Evolutionary conservation across 192 early-diverging fungal species (phyloP).

Genomic region (Phlyctochytrium bullatum): DNA sequence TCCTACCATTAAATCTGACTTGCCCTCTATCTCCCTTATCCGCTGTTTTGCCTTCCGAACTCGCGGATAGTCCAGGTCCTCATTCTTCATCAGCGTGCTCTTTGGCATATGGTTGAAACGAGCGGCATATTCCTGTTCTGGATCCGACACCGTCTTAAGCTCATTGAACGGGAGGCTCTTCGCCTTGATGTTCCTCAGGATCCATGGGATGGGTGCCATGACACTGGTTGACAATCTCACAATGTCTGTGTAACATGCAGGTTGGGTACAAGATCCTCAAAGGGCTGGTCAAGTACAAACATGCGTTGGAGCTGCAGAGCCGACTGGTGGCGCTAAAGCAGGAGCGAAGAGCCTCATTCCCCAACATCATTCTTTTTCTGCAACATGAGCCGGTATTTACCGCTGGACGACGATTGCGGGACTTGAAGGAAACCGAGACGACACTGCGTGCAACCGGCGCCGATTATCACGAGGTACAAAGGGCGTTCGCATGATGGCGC

Average conservation of each 20-base stretch:
- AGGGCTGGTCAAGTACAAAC: slow-evolving; percentile 47
- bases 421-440: slow-evolving; percentile 19
- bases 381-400: slow-evolving; percentile 93
- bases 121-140: slow-evolving; percentile 2
- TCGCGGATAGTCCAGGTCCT: slow-evolving; percentile 12
- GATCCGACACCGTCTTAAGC: slow-evolving; percentile 14
- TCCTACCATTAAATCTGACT: background rate
- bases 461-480: slow-evolving; percentile 66
- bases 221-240: too few species aligned
- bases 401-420: slow-evolving; percentile 78
- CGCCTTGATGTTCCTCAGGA: too few species aligned
- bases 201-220: too few species aligned
- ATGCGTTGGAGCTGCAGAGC: slow-evolving; percentile 60
- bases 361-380: slow-evolving; percentile 41
- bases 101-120: background rate
- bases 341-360: background rate
- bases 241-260: too few species aligned
- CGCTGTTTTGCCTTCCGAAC: slow-evolving; percentile 11
- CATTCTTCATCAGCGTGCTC: background rate
- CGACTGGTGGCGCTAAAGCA: slow-evolving; percentile 40
- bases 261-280: slow-evolving; percentile 10
- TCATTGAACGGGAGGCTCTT: too few species aligned
- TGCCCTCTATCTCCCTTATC: slow-evolving; percentile 11
- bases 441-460: too few species aligned
- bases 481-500: too few species aligned